Conservation (phyloP, 768 basidiomycete genomes). For the Leccinum subtestaceum region DNA sequence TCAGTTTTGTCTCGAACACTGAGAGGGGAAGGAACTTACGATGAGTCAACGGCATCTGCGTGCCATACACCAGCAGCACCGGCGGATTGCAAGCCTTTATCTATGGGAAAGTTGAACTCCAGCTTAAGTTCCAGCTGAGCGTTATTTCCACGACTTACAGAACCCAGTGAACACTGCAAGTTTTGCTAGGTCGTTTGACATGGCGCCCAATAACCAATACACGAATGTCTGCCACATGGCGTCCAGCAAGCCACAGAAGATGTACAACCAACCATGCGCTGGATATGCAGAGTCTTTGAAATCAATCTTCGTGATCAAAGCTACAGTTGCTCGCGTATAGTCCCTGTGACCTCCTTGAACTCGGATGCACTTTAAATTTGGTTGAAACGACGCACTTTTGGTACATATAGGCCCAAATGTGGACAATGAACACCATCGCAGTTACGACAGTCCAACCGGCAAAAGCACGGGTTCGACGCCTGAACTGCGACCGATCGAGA, state of each 20-base stretch:
- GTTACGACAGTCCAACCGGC: slow-evolving; percentile 64
- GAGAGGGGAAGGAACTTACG: slow-evolving; percentile 43
- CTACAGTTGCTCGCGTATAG: slow-evolving; percentile 57
- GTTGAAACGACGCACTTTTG: slow-evolving; percentile 49
- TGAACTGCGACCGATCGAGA: slow-evolving; percentile 54
- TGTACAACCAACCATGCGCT: slow-evolving; percentile 58
- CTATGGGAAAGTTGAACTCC: slow-evolving; percentile 29
- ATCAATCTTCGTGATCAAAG: slow-evolving; percentile 50
- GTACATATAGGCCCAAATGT: slow-evolving; percentile 76
- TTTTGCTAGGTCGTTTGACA: slow-evolving; percentile 80
- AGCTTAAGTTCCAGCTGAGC: background rate
- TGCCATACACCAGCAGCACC: slow-evolving; percentile 74
- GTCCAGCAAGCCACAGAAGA: slow-evolving; percentile 73
- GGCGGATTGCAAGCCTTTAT: slow-evolving; percentile 75
- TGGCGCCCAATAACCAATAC: slow-evolving; percentile 83
- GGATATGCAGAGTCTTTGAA: slow-evolving; percentile 54
- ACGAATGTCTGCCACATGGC: slow-evolving; percentile 84
- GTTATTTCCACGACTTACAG: slow-evolving; percentile 48
- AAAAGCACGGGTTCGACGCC: slow-evolving; percentile 70
- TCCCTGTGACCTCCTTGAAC: slow-evolving; percentile 31
- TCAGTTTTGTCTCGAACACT: background rate
- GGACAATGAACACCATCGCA: slow-evolving; percentile 61
- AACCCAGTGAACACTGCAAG: slow-evolving; percentile 78
- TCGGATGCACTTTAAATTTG: background rate
- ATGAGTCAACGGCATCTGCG: slow-evolving; percentile 57